Evolutionary conservation across 1,284 basidiomycete genomes (phyloP).

Genomic region (Earliella scabrosa): DNA sequence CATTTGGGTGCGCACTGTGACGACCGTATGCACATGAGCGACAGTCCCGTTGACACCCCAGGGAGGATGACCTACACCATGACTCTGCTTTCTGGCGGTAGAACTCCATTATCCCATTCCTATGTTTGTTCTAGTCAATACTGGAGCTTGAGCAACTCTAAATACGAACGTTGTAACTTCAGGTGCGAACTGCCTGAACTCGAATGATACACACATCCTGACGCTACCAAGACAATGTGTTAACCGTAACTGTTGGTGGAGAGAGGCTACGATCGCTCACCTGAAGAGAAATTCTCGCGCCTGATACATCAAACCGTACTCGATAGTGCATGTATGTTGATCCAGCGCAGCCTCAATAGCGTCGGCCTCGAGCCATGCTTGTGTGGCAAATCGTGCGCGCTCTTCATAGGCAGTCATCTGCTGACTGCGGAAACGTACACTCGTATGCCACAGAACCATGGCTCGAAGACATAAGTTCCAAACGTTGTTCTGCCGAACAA

Average conservation of each 20-base stretch:
- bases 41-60: too few species aligned
- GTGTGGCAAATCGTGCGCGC: constrained; percentile 62
- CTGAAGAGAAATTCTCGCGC: constrained; percentile 76
- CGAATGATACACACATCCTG: constrained; percentile 68
- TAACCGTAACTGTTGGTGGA: too few species aligned
- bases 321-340: constrained; percentile 64
- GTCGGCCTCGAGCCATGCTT: constrained; percentile 72
- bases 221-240: constrained; percentile 43
- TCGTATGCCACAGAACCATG: constrained; percentile 70
- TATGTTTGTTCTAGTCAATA: constrained; percentile 24
- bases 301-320: constrained; percentile 64
- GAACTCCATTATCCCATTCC: constrained; percentile 53
- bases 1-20: constrained; percentile 62
- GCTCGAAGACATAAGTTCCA: constrained; percentile 72
- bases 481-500: constrained; percentile 60
- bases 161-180: constrained; percentile 56
- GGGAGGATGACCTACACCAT: constrained; percentile 58
- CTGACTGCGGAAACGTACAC: constrained; percentile 60
- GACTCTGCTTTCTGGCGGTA: constrained; percentile 66
- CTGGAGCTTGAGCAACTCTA: background rate
- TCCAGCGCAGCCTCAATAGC: constrained; percentile 63
- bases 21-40: too few species aligned
- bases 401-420: constrained; percentile 45
- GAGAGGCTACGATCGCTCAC: constrained; percentile 43
- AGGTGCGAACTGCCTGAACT: constrained; percentile 66